Base-by-base conservation (phyloP, 2,329 filamentous ascomycete genomes). In the Fusarium clavum region DNA sequence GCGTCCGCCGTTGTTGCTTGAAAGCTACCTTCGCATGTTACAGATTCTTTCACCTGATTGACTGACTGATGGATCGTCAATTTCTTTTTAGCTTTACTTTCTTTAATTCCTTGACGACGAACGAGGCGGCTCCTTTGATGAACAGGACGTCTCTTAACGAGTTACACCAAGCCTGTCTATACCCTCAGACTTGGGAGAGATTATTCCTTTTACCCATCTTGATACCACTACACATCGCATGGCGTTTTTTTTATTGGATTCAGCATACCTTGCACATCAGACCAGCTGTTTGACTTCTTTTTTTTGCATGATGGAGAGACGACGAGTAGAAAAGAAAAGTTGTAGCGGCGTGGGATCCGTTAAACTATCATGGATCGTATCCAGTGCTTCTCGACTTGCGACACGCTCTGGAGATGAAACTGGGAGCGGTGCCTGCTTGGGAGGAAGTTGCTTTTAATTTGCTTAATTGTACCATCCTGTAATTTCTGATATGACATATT, bases 161-260 rank as follows among this genome's bases (percentile, higher is more conserved):
- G 67, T 64, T 74, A 64, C 56, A 64, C 49, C 59, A 54, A 70
- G 55, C 58, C 57, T 59, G 67, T 64, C 57, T 71, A 62, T 62
- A 73, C 56, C 47, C 51, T 57, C 54, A 70, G 69, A 72, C 47
- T 70, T 61, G 69, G 54, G 54, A 47, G 54, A 71, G 41, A 20
- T 65, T 71, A 57, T 71, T 69, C 51, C 48, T 52, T 71, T 61
- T 65, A 53, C 55, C 48, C 54, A 61, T 62, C 67, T 75, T 76
- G 75, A 76, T 76, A 76, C 74, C 75, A 76, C 60, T 56, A 71
- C 64, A 67, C 75, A 76, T 76, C 58, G 75, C 73, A 67, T 55
- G 74, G 75, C 74, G 75, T 76, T 76, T 67, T 67, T 60, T 53
- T 53, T 29, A 43, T 53, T 29, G 54, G 59, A 54, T 61, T 63